Evolutionary conservation across 305 asterid species (phyloP).

Genomic region (Coffea humblotiana): DNA sequence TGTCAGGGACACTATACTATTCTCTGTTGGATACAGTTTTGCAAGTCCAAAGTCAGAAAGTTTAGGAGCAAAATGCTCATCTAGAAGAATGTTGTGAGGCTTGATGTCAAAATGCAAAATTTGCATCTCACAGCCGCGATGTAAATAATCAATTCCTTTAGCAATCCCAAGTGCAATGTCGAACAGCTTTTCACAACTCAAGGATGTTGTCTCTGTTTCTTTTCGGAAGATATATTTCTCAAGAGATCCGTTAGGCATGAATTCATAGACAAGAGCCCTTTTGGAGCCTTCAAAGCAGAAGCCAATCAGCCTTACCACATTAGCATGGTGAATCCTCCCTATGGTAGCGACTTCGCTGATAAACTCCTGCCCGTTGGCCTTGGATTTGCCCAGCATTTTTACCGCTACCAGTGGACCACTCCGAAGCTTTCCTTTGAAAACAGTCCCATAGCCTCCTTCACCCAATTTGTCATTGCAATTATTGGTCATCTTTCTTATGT

Average conservation of each 20-base stretch:
- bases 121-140: not conserved
- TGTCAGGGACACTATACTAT: not conserved
- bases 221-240: not conserved
- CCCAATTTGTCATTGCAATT: slow-evolving; percentile 43
- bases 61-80: slow-evolving; percentile 8
- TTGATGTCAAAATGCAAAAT: slow-evolving; percentile 11
- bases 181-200: slow-evolving; percentile 8
- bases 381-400: slow-evolving; percentile 13
- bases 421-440: slow-evolving; percentile 17
- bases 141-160: slow-evolving; percentile 10
- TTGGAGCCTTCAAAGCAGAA: not conserved
- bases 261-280: slow-evolving; percentile 8
- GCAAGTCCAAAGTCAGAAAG: slow-evolving; percentile 2
- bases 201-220: slow-evolving; percentile 9
- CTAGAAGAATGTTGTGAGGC: not conserved
- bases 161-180: slow-evolving; percentile 5
- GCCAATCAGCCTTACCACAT: slow-evolving; percentile 12
- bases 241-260: slow-evolving; percentile 16
- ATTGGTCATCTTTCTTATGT: slow-evolving; percentile 41
- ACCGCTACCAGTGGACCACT: slow-evolving; percentile 15
- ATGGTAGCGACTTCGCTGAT: slow-evolving; percentile 7
- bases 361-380: slow-evolving; percentile 6
- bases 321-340: slow-evolving; percentile 15
- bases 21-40: not conserved
- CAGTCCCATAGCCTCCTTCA: slow-evolving; percentile 37